Evolutionary conservation across 2,329 filamentous ascomycete species (phyloP), one percentile per base, ranked within the genome.

Genomic region (Colletotrichum acutatum): DNA sequence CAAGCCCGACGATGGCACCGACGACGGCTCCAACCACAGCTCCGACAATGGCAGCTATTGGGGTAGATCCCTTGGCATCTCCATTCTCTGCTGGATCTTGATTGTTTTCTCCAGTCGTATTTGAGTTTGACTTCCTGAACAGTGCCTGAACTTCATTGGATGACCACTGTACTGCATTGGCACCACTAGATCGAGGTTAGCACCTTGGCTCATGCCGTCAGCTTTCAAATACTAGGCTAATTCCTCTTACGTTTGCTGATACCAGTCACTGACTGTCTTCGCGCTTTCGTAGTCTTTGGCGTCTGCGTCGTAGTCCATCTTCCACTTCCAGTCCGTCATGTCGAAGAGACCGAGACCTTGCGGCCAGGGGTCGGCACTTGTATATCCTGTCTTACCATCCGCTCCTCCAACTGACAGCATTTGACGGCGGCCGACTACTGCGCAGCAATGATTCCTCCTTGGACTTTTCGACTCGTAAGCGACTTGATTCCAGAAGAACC

Each of bases 331-430:
- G 2, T 66, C 53, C 2, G 57, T 68, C 66, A 75, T 58, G 26
- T 75, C 74, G 19, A 74, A 75, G 3, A 75, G 26, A 2, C 72
- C 72, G 7, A 75, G 56, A 0, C 74, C 72, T n/a, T 67, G 64
- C 1, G 69, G 65, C 61, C 46, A 74, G 2, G 61, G 56, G 52
- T 75, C 74, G 7, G 22, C 8, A 5, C 32, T 26, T 3, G 37
- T 19, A 63, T 59, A 72, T n/a, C 60, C 71, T 5, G 37, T 63
- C 19, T 26, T 60, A 1, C 56, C 60, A 7, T 68, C 54, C 2
- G 28, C 34, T 14, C 69, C 74, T 9, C 75, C 75, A 0, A 75
- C 59, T 0, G 54, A 65, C 0, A 76, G 19, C 68, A 76, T 72
- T 57, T 76, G 75, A 53, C 71, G 66, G 6, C 69, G 72, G 14